A percentile compares a stretch with the other conserved stretches of the same genome.
phyloP scores from a whole-genome alignment of 306 rosid species.

The Begonia fuchsioides region DNA sequence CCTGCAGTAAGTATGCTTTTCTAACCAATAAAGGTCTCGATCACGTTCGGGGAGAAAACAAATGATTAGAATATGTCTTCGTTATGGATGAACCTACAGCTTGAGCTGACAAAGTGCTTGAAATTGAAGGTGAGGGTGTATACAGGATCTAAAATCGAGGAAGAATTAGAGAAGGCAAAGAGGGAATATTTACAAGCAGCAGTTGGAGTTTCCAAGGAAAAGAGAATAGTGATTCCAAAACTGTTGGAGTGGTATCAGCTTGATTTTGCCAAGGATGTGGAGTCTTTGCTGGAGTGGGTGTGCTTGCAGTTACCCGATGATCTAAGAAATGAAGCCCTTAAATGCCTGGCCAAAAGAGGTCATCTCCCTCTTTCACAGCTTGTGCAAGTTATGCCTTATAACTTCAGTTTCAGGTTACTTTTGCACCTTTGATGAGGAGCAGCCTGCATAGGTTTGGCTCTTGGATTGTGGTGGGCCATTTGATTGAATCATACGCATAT shows the following conservation, averaged over 20 bases:
- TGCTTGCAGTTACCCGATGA: slow-evolving; percentile 69
- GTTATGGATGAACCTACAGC: too few relatives aligned
- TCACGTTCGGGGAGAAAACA: too few relatives aligned
- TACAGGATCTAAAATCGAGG: slow-evolving; percentile 52
- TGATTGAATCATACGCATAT: too few relatives aligned
- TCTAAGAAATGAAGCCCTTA: slow-evolving; percentile 44
- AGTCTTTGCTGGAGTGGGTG: slow-evolving; percentile 66
- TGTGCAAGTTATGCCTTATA: slow-evolving; percentile 57
- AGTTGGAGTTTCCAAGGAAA: slow-evolving; percentile 48
- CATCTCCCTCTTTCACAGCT: slow-evolving; percentile 36
- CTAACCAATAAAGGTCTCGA: too few relatives aligned
- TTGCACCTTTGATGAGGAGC: slow-evolving; percentile 22
- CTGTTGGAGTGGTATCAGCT: slow-evolving; percentile 80
- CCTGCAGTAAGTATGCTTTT: slow-evolving; percentile 63
- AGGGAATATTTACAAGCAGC: slow-evolving; percentile 68
- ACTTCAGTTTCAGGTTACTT: slow-evolving; percentile 76
- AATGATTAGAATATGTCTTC: too few relatives aligned
- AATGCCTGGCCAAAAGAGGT: slow-evolving; percentile 52
- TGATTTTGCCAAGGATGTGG: slow-evolving; percentile 87
- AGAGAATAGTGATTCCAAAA: slow-evolving; percentile 54
- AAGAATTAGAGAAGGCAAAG: slow-evolving; percentile 68
- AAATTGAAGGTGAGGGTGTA: slow-evolving; percentile 71
- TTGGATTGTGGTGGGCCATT: too few relatives aligned
- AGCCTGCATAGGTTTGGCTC: not conserved
- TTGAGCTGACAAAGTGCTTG: not conserved